phyloP scores from a whole-genome alignment of 2,329 filamentous ascomycete genomes.

The Apiospora aurea region DNA sequence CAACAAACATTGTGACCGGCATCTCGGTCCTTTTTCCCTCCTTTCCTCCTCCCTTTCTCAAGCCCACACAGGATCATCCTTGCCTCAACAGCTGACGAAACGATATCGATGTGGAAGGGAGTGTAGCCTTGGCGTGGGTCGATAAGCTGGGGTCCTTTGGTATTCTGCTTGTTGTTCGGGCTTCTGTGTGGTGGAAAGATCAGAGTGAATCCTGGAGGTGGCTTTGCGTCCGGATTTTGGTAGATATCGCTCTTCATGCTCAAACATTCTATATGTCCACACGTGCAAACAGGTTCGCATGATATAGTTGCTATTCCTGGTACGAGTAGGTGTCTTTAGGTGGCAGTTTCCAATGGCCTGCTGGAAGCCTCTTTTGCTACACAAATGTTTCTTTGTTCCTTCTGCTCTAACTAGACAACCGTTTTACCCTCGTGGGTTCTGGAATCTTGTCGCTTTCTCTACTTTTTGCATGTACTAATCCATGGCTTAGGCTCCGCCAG shows the following conservation, averaged over 20 bases:
- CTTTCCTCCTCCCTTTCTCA: not conserved
- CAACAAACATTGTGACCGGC: not conserved
- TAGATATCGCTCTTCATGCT: too few species aligned
- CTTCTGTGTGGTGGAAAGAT: not conserved
- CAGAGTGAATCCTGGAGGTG: not conserved
- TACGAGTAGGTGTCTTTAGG: too few species aligned
- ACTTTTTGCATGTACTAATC: too few species aligned
- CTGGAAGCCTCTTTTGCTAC: too few species aligned
- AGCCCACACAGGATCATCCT: not conserved
- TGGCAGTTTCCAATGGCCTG: too few species aligned
- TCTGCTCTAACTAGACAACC: not conserved
- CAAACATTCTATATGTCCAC: too few species aligned
- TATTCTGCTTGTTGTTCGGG: not conserved
- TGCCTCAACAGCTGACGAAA: not conserved
- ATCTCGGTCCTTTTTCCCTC: not conserved
- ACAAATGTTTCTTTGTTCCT: not conserved
- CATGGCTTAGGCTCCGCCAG: too few species aligned
- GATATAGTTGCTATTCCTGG: too few species aligned
- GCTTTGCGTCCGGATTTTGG: too few species aligned
- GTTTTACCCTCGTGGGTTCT: not conserved
- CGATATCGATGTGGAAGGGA: not conserved
- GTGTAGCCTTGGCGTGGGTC: not conserved
- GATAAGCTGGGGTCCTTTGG: not conserved
- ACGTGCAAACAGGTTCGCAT: too few species aligned
- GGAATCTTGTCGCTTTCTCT: not conserved